Conservation (phyloP, 257 asterid species). For the Ehretia macrophylla region DNA sequence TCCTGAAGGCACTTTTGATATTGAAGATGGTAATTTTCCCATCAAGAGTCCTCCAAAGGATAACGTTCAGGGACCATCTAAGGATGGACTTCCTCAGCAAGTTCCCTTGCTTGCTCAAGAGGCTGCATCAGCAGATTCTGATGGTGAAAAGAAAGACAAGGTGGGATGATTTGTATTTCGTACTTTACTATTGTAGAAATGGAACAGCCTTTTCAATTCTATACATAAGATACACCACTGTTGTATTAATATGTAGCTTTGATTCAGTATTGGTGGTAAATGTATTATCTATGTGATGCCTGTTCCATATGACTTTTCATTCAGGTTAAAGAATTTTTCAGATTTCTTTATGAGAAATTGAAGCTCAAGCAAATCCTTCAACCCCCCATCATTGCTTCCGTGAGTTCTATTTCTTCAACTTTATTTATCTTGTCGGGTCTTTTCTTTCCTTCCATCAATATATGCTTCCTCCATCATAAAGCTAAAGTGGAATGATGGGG, state of each 20-base stretch:
- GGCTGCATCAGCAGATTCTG: constrained; percentile 35
- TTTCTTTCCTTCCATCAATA: neutral
- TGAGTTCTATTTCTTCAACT: constrained; percentile 39
- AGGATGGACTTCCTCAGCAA: constrained; percentile 49
- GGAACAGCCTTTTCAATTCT: neutral
- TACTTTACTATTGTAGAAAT: neutral
- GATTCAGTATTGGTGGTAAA: too few species aligned
- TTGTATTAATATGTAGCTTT: too few species aligned
- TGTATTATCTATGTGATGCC: too few species aligned
- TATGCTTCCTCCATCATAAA: neutral
- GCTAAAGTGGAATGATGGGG: neutral
- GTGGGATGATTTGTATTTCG: constrained; percentile 31
- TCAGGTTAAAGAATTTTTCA: constrained; percentile 68
- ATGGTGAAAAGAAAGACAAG: constrained; percentile 35
- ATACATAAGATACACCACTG: neutral
- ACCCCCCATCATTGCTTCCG: constrained; percentile 98
- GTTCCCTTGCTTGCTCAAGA: constrained; percentile 64
- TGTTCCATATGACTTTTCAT: constrained; percentile 9
- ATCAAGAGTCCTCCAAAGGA: constrained; percentile 38
- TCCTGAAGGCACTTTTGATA: constrained; percentile 71
- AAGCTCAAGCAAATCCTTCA: constrained; percentile 92
- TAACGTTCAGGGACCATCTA: constrained; percentile 20
- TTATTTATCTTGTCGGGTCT: neutral
- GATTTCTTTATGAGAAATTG: constrained; percentile 71
- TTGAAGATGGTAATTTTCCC: constrained; percentile 44